These are phyloP conservation scores for Ophiostoma himal-ulmi DNA, from an alignment of 2,329 filamentous ascomycete genomes.

Conservation along the genomic window DNA sequence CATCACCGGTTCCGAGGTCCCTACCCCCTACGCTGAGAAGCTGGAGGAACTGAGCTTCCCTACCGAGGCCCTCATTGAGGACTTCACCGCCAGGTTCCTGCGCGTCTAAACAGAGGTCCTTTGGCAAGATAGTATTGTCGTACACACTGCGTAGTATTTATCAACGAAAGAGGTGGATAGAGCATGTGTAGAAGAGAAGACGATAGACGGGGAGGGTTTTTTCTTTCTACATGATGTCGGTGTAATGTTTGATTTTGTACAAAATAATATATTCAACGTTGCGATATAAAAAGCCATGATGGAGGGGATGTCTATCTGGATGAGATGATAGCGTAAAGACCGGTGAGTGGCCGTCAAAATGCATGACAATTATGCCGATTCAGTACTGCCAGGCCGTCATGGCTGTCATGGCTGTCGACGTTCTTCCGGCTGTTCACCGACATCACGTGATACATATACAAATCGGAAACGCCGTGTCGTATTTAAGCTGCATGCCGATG, in stretches of 20 bases:
- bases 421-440: neutral
- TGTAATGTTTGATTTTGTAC: slow-evolving; percentile 14
- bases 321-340: too few species aligned
- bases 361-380: too few species aligned
- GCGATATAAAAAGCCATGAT: neutral
- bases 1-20: slow-evolving; percentile 94
- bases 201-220: neutral
- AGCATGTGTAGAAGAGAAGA: slow-evolving; percentile 2
- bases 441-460: neutral
- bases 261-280: slow-evolving; percentile 10
- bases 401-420: neutral
- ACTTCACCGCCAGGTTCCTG: slow-evolving; percentile 84
- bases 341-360: neutral
- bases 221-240: neutral
- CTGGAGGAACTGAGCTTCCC: slow-evolving; percentile 96
- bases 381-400: too few species aligned
- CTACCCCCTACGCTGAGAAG: slow-evolving; percentile 88
- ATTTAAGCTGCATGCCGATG: neutral
- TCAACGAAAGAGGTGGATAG: slow-evolving; percentile 5
- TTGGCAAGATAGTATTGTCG: neutral
- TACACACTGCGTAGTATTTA: neutral
- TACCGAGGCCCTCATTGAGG: slow-evolving; percentile 77
- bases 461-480: neutral
- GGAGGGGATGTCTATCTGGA: neutral
- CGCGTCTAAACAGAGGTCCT: slow-evolving; percentile 42